Evolutionary conservation across 2,329 filamentous ascomycete genomes (phyloP), one percentile per base, ranked within the genome.

Genomic region (Calonectria hawksworthii): DNA sequence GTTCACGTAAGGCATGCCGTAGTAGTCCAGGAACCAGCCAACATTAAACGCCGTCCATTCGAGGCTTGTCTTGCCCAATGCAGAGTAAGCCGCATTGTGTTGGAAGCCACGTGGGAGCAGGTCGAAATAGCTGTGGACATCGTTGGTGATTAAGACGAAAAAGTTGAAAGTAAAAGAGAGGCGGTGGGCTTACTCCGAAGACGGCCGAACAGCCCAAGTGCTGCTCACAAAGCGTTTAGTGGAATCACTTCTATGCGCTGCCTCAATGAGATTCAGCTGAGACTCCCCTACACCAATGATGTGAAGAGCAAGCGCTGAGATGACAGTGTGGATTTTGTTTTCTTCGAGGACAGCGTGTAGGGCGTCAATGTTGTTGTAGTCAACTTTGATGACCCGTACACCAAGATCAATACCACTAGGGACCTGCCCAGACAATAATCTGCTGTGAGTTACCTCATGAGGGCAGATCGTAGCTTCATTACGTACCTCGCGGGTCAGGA

Each of bases 141-240:
- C 16, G 41, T 44, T 18, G n/a, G 41, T 9, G 16, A 44, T n/a
- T 7, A 18, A 9, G 16, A n/a, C 6, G 18, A 44, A n/a, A 44
- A n/a, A 9, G 1, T 9, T 7, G 18, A 8, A 44, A 21, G 16
- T 4, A 13, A 44, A 44, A 4, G 8, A 44, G 16, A 44, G 16
- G 18, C 16, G 5, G 34, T 34, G 11, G 65, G 16, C 13, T 71
- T 63, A 9, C 59, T 56, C 1, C 47, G 74, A 50, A 5, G 67
- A n/a, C 13, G 67, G 26, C 4, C 41, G 38, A 6, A 51, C 67
- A n/a, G 38, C 67, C 67, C 52, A 69, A 2, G n/a, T 34, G 54
- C 67, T 69, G 5, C n/a, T 10, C 16, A 69, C 67, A 32, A 69
- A 69, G 14, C 67, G 21, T 28, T 61, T 61, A 1, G 68, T 70